Evolutionary conservation across 176 grass and related monocot species (phyloP).

Genomic region (Musa troglodytarum): DNA sequence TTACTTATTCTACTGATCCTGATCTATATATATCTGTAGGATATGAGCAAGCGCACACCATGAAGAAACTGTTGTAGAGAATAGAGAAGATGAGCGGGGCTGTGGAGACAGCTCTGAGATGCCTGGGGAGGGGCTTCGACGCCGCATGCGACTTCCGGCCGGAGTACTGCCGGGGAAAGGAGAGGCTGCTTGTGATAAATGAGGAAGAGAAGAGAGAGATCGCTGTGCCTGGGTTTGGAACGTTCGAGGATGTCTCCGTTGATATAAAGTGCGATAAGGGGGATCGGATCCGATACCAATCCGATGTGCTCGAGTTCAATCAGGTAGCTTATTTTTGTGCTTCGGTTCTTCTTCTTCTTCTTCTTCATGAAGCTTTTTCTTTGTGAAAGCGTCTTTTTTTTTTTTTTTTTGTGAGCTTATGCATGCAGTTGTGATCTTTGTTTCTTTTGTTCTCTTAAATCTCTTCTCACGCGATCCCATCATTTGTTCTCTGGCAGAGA

Average conservation of each 20-base stretch:
- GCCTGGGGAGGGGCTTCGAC: constrained; percentile 70
- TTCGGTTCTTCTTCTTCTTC: not conserved
- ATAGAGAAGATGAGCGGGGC: constrained; percentile 23
- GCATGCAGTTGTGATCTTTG: too few relatives aligned
- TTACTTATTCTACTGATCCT: not conserved
- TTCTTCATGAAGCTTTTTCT: not conserved
- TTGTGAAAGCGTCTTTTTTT: too few relatives aligned
- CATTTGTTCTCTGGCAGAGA: not conserved
- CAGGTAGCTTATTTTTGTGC: constrained; percentile 24
- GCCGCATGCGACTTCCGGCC: constrained; percentile 53
- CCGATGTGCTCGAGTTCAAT: constrained; percentile 74
- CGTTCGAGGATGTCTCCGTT: constrained; percentile 34
- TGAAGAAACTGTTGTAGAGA: too few relatives aligned
- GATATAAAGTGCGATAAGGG: constrained; percentile 80
- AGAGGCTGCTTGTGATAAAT: constrained; percentile 32
- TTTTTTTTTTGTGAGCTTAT: too few relatives aligned
- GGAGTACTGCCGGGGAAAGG: constrained; percentile 58
- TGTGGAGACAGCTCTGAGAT: constrained; percentile 43
- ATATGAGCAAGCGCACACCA: too few relatives aligned
- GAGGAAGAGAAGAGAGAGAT: constrained; percentile 33
- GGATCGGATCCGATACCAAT: constrained; percentile 49
- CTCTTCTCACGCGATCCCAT: not conserved
- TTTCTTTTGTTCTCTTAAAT: not conserved
- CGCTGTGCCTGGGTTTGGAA: constrained; percentile 43
- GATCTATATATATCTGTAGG: too few relatives aligned